phyloP scores from a whole-genome alignment of 495 filamentous ascomycete species.

The Daldinia concentrica region DNA sequence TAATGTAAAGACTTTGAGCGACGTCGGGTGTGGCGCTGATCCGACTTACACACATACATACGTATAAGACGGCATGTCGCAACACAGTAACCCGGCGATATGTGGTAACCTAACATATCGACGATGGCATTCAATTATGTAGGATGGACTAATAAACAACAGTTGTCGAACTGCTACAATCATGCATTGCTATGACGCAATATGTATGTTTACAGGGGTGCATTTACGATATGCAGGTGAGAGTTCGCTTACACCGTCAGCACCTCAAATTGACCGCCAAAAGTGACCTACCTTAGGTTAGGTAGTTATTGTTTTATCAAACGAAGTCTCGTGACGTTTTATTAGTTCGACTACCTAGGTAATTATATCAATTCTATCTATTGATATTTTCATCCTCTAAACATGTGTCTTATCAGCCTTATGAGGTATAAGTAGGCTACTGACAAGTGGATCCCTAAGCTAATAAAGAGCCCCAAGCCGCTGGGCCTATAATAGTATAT shows the following conservation, averaged over 20 bases:
- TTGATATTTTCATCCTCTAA: too few relatives aligned
- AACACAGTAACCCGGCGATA: background rate
- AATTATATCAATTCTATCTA: too few relatives aligned
- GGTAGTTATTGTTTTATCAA: background rate
- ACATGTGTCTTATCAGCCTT: background rate
- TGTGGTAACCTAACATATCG: background rate
- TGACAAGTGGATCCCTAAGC: background rate
- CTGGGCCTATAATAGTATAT: too few relatives aligned
- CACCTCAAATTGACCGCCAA: background rate
- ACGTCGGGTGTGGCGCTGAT: slow-evolving; percentile 21
- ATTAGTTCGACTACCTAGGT: background rate
- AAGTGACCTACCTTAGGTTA: background rate
- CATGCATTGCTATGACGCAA: slow-evolving; percentile 15
- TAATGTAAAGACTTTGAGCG: slow-evolving; percentile 6
- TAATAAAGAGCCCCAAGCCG: background rate
- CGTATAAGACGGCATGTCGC: background rate
- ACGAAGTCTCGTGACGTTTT: too few relatives aligned
- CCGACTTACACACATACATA: background rate
- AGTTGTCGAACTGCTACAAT: background rate
- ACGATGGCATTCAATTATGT: too few relatives aligned
- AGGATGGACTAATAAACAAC: background rate
- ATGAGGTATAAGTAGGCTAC: background rate
- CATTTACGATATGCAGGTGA: slow-evolving; percentile 6
- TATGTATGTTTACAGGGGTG: slow-evolving; percentile 8
- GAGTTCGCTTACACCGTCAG: background rate